These are phyloP conservation scores for Catharanthus roseus DNA, from an alignment of 257 asterid species.

Conservation along the genomic window DNA sequence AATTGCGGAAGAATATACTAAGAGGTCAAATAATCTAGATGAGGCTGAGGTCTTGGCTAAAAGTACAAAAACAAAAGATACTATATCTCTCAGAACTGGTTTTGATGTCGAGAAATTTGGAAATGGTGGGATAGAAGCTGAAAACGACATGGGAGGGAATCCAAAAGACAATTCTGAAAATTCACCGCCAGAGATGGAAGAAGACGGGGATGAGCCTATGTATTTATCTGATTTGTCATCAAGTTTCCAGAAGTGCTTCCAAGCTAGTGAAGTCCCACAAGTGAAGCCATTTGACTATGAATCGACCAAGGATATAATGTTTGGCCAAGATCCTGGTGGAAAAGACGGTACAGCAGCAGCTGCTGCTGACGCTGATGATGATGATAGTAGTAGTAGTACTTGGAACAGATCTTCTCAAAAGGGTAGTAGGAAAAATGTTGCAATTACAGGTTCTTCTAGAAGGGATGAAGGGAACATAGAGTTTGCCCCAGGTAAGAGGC, in stretches of 20 bases:
- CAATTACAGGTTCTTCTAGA: no score
- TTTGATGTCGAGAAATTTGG: slow-evolving; percentile 44
- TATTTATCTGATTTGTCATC: no score
- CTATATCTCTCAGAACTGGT: slow-evolving; percentile 46
- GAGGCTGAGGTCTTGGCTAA: slow-evolving; percentile 18
- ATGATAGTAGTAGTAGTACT: slow-evolving; percentile 11
- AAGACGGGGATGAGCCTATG: no score
- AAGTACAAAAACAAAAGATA: slow-evolving; percentile 40
- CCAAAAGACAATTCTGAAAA: no score
- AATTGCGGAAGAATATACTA: slow-evolving; percentile 21
- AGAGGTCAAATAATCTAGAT: slow-evolving; percentile 15
- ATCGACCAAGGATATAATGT: slow-evolving; percentile 46
- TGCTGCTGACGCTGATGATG: slow-evolving; percentile 27
- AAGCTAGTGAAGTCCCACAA: slow-evolving; percentile 27
- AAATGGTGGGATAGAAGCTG: slow-evolving; percentile 21
- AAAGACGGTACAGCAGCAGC: no score
- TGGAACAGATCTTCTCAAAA: slow-evolving; percentile 28
- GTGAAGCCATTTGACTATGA: slow-evolving; percentile 70
- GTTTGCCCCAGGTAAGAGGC: no score
- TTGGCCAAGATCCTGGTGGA: slow-evolving; percentile 28
- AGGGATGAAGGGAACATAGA: no score
- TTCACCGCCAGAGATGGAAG: no score
- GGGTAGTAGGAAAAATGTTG: no score
- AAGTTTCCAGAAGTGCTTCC: no score
- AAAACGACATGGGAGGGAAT: slow-evolving; percentile 54